Conservation (phyloP, 495 filamentous ascomycete species). For the Aspergillus bridgeri region DNA sequence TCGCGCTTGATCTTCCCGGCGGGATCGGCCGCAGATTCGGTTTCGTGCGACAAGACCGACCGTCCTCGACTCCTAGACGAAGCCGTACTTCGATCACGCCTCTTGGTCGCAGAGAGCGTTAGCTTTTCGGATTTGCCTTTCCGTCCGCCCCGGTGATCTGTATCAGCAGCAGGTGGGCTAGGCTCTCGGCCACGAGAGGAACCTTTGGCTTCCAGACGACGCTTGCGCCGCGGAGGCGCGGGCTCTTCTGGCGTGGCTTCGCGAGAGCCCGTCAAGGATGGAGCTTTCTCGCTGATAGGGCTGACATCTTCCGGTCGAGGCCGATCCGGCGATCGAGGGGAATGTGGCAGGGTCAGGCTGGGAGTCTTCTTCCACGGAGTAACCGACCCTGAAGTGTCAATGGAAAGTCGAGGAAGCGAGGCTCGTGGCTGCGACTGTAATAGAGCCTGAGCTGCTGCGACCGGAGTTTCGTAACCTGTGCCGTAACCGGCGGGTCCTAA, state of each 20-base stretch:
- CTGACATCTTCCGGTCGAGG: conserved; percentile 50
- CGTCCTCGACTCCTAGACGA: conserved; percentile 57
- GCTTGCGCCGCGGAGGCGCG: conserved; percentile 24
- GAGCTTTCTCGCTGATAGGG: conserved; percentile 49
- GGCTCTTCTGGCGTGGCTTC: conserved; percentile 32
- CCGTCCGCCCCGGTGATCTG: conserved; percentile 21
- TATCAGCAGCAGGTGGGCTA: conserved; percentile 15
- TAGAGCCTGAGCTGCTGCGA: conserved; percentile 22
- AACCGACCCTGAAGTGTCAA: conserved; percentile 42
- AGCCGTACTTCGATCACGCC: conserved; percentile 49
- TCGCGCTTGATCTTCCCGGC: conserved; percentile 64
- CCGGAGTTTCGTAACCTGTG: conserved; percentile 30
- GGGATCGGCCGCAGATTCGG: conserved; percentile 42
- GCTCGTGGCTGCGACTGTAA: conserved; percentile 24
- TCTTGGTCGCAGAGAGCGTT: conserved; percentile 26
- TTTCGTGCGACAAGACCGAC: conserved; percentile 56
- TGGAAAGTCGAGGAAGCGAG: conserved; percentile 37
- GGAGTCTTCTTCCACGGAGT: conserved; percentile 50
- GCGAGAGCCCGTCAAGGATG: conserved; percentile 37
- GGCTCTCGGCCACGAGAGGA: conserved; percentile 12
- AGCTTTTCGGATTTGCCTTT: conserved; percentile 37
- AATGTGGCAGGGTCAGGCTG: conserved; percentile 34
- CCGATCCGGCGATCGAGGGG: conserved; percentile 44
- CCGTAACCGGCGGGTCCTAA: conserved; percentile 23
- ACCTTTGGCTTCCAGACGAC: conserved; percentile 4